Evolutionary conservation across 345 rosid genomes (phyloP).

Genomic region (Gynandropsis gynandra): DNA sequence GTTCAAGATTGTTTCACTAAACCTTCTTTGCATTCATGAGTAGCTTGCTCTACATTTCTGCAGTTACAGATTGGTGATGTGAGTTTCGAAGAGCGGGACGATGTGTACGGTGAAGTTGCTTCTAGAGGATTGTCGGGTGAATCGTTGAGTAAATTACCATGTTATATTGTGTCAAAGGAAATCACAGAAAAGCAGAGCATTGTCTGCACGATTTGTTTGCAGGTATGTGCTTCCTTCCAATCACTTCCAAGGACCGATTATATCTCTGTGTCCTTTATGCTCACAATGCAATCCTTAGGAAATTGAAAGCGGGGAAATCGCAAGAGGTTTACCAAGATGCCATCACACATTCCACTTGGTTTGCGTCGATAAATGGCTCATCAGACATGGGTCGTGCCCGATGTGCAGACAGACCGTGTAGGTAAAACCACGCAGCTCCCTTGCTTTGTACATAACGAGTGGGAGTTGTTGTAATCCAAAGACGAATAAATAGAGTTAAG

Average conservation of each 20-base stretch:
- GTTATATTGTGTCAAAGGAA: constrained; percentile 48
- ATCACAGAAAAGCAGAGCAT: constrained; percentile 33
- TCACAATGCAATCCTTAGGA: constrained; percentile 36
- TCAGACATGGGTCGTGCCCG: constrained; percentile 66
- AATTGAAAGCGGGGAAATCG: constrained; percentile 50
- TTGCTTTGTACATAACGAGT: constrained; percentile 21
- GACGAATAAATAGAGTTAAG: too few relatives aligned
- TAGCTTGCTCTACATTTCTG: constrained; percentile 1
- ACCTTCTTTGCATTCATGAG: background rate
- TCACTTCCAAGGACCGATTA: background rate
- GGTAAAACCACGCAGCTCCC: constrained; percentile 9
- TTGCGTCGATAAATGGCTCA: constrained; percentile 85
- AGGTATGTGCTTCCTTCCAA: constrained; percentile 33
- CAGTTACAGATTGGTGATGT: constrained; percentile 45
- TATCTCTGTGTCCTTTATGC: constrained; percentile 6
- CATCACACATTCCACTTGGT: constrained; percentile 62
- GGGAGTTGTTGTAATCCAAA: too few relatives aligned
- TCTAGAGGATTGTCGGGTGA: constrained; percentile 58
- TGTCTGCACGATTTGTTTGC: constrained; percentile 71
- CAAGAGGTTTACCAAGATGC: constrained; percentile 60
- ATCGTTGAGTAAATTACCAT: constrained; percentile 54
- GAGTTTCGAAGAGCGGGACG: constrained; percentile 39
- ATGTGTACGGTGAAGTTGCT: constrained; percentile 31
- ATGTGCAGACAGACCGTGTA: constrained; percentile 59
- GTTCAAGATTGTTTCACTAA: constrained; percentile 3